Conservation (phyloP, 306 rosid genomes). For the Rosa multiflora region DNA sequence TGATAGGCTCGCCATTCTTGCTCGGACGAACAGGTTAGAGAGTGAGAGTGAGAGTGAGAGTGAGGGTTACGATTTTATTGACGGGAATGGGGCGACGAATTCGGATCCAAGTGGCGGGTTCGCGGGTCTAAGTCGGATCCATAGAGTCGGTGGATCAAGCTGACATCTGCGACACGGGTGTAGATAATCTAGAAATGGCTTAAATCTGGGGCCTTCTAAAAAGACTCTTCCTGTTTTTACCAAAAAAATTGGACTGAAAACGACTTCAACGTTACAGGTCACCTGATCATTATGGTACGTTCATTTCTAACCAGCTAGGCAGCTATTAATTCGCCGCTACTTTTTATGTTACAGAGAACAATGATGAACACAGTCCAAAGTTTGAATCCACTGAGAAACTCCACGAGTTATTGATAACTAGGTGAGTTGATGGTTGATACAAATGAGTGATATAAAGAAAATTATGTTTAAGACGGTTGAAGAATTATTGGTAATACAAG, state of each 20-base stretch:
- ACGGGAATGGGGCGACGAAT: neutral
- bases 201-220: neutral
- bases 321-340: neutral
- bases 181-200: no score
- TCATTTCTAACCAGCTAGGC: neutral
- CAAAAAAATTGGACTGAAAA: neutral
- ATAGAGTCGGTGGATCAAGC: neutral
- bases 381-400: neutral
- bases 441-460: no score
- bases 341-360: no score
- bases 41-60: neutral
- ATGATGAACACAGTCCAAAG: neutral
- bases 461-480: no score
- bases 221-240: no score
- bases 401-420: no score
- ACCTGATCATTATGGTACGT: neutral
- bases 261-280: neutral
- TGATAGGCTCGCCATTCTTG: conserved; percentile 35
- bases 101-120: conserved; percentile 23
- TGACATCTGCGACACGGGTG: no score
- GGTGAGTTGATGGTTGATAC: no score
- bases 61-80: neutral
- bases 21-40: neutral
- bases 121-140: no score
- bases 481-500: no score